A percentile compares a stretch with the other conserved stretches of the same genome.
These are phyloP conservation scores for Neofusicoccum sp. DNA, from an alignment of 2,329 filamentous ascomycete species.

Conservation along the genomic window DNA sequence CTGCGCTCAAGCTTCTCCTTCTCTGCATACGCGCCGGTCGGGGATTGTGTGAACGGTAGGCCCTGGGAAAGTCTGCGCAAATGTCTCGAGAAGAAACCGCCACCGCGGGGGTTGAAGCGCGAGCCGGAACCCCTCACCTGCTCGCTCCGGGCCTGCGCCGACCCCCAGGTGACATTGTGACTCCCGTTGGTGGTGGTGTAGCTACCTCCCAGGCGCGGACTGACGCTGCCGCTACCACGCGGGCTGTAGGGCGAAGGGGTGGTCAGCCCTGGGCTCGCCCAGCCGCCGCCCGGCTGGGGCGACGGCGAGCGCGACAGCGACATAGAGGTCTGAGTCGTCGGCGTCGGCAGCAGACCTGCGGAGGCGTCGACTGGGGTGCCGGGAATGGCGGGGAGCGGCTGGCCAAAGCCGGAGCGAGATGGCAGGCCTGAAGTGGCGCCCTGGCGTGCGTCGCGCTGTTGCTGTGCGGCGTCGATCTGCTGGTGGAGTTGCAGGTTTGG, in stretches of 20 bases:
- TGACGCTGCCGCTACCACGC: conserved; percentile 63
- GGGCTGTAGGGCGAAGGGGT: conserved; percentile 58
- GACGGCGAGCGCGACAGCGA: conserved; percentile 85
- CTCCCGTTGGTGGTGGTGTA: conserved; percentile 51
- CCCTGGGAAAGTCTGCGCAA: conserved; percentile 77
- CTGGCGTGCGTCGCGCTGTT: conserved; percentile 28
- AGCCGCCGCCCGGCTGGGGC: conserved; percentile 78
- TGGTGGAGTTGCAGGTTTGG: conserved; percentile 31
- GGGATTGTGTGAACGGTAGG: conserved; percentile 60
- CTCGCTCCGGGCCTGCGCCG: conserved; percentile 73
- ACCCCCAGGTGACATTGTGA: conserved; percentile 72
- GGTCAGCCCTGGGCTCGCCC: conserved; percentile 79
- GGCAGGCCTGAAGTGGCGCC: conserved; percentile 32
- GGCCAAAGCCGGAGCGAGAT: conserved; percentile 31
- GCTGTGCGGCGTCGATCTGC: conserved; percentile 22
- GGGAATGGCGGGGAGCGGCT: conserved; percentile 37
- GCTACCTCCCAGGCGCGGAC: conserved; percentile 52
- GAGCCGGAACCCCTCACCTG: conserved; percentile 74
- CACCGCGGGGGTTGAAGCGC: conserved; percentile 75
- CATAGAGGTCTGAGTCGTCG: conserved; percentile 53
- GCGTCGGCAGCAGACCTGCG: conserved; percentile 16
- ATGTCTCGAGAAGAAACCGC: conserved; percentile 84
- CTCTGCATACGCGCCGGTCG: conserved; percentile 59
- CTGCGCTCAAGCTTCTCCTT: conserved; percentile 73
- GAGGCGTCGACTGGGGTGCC: conserved; percentile 31